phyloP scores from a whole-genome alignment of 2,329 filamentous ascomycete species.

The Alternaria postmessia region DNA sequence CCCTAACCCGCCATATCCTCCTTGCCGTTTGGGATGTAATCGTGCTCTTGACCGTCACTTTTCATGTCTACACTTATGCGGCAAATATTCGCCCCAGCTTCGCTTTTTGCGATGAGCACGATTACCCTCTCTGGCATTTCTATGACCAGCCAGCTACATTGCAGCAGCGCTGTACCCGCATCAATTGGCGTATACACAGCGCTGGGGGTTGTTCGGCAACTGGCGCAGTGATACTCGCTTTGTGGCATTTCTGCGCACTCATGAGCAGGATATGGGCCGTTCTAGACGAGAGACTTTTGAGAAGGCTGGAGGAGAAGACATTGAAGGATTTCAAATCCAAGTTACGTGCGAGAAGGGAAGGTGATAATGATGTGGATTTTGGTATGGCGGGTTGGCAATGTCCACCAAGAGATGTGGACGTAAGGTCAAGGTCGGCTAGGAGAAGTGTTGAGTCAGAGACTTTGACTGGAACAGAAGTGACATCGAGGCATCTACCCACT shows the following conservation, averaged over 20 bases:
- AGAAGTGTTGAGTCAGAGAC: background rate
- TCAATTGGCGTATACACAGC: conserved; percentile 5
- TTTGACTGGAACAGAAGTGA: background rate
- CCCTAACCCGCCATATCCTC: background rate
- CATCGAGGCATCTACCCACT: background rate
- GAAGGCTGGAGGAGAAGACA: background rate
- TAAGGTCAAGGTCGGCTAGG: background rate
- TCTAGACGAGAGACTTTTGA: background rate
- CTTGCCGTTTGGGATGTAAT: background rate
- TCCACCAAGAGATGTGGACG: background rate
- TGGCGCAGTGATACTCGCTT: background rate
- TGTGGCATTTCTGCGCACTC: background rate
- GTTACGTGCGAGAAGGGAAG: background rate
- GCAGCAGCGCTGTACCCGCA: conserved; percentile 4
- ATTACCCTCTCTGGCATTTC: conserved; percentile 1
- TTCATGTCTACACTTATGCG: background rate
- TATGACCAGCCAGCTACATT: background rate
- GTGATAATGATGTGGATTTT: background rate
- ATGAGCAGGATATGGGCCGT: background rate
- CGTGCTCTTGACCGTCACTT: background rate
- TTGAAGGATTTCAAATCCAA: too few relatives aligned
- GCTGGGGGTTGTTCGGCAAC: conserved; percentile 9
- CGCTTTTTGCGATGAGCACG: background rate
- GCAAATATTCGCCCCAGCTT: background rate
- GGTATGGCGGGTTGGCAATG: background rate